Percentiles rank a stretch among this genome's conserved stretches.
These are phyloP conservation scores for Malus hybrid DNA, from an alignment of 331 rosid genomes.

Conservation along the genomic window DNA sequence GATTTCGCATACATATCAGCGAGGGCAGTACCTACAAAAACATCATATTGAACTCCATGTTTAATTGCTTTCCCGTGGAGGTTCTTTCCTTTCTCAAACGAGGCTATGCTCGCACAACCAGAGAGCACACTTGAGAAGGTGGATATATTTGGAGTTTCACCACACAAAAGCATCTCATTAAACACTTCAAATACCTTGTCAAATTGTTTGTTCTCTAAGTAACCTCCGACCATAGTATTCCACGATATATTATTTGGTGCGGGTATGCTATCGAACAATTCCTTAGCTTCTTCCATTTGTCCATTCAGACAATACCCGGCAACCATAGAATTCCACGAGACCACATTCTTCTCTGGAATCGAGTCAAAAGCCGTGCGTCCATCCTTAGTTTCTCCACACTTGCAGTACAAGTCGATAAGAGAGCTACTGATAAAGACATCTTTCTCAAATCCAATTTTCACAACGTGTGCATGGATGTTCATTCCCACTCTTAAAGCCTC, in stretches of 20 bases:
- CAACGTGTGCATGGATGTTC: slow-evolving; percentile 4
- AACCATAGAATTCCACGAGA: slow-evolving; percentile 5
- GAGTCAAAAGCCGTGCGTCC: slow-evolving; percentile 3
- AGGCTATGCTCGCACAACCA: slow-evolving; percentile 12
- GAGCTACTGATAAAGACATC: neutral
- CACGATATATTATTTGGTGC: slow-evolving; percentile 2
- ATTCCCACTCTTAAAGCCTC: slow-evolving; percentile 2
- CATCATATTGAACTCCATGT: slow-evolving; percentile 6
- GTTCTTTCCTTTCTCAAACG: slow-evolving; percentile 3
- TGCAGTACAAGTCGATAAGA: slow-evolving; percentile 4
- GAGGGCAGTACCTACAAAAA: slow-evolving; percentile 18
- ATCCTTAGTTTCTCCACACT: slow-evolving; percentile 3
- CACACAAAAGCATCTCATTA: slow-evolving; percentile 9
- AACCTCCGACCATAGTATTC: slow-evolving; percentile 3
- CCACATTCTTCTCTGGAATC: neutral
- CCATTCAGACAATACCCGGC: slow-evolving; percentile 5
- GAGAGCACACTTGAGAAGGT: slow-evolving; percentile 5
- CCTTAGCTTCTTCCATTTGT: slow-evolving; percentile 11
- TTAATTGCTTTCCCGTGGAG: slow-evolving; percentile 5
- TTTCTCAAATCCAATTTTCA: slow-evolving; percentile 3
- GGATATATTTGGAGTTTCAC: neutral
- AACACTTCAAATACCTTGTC: neutral
- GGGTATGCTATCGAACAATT: slow-evolving; percentile 1
- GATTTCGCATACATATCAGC: slow-evolving; percentile 20
- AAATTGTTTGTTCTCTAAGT: slow-evolving; percentile 6